Evolutionary conservation across 495 filamentous ascomycete genomes (phyloP).

Genomic region (Lasiosphaeris hirsuta): DNA sequence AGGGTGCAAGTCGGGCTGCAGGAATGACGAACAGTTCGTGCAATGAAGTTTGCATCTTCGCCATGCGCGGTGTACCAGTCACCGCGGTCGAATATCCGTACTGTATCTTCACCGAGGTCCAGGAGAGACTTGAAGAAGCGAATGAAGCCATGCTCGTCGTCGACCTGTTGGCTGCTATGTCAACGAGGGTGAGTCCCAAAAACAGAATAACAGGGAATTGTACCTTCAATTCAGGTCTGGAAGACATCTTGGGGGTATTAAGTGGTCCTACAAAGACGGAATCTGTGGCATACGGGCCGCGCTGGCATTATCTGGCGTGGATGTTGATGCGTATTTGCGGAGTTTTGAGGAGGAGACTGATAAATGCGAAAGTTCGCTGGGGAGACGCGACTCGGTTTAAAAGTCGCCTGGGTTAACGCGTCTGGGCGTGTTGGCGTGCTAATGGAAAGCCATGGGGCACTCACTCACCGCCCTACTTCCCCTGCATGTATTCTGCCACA

Average conservation of each 20-base stretch:
- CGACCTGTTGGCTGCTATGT: conserved; percentile 56
- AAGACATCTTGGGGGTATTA: conserved; percentile 62
- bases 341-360: not conserved
- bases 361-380: conserved; percentile 1
- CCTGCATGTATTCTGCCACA: not conserved
- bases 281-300: not conserved
- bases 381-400: conserved; percentile 29
- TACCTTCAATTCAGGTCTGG: conserved; percentile 87
- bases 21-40: conserved; percentile 59
- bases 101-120: conserved; percentile 60
- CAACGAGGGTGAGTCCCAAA: conserved; percentile 5
- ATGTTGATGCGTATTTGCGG: not conserved
- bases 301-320: conserved; percentile 2
- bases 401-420: conserved; percentile 17
- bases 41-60: conserved; percentile 89
- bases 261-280: not conserved
- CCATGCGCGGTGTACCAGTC: conserved; percentile 96
- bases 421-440: conserved; percentile 4
- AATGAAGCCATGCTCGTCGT: conserved; percentile 95
- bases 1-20: no score
- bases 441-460: not conserved
- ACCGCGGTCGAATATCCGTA: conserved; percentile 90
- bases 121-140: conserved; percentile 85
- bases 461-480: not conserved
- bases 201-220: not conserved